Conservation (phyloP, 2,329 filamentous ascomycete species). For the Aspergillus clavatus region DNA sequence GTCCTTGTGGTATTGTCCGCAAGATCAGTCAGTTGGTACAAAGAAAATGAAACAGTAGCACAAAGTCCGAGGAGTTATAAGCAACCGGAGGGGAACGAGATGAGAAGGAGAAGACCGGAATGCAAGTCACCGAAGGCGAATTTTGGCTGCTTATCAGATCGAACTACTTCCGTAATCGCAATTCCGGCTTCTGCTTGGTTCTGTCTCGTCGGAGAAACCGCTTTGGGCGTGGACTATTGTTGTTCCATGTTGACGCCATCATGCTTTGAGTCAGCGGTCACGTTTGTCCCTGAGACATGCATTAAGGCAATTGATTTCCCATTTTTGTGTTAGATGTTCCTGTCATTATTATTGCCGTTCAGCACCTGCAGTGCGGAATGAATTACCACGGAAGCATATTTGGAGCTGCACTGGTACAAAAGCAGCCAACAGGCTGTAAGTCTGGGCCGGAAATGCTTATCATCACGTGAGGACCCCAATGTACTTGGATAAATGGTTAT, state of each 20-base stretch:
- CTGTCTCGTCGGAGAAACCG: constrained; percentile 1
- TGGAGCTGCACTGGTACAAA: too few relatives aligned
- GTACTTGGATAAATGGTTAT: constrained; percentile 7
- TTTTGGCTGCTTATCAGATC: constrained; percentile 32
- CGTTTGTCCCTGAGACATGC: not conserved
- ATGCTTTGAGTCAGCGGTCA: not conserved
- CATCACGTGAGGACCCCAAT: constrained; percentile 9
- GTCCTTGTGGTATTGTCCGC: too few relatives aligned
- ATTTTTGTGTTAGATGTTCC: too few relatives aligned
- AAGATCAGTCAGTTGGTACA: not conserved
- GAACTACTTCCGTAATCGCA: constrained; percentile 2
- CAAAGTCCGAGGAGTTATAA: constrained; percentile 1
- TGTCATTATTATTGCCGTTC: too few relatives aligned
- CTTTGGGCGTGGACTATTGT: not conserved
- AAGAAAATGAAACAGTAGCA: constrained; percentile 2
- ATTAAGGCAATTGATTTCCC: not conserved
- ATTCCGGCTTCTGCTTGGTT: not conserved
- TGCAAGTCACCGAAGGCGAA: constrained; percentile 18
- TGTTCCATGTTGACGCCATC: not conserved
- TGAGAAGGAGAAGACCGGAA: constrained; percentile 10
- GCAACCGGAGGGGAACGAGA: constrained; percentile 6
- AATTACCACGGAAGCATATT: too few relatives aligned
- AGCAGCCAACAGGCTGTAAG: too few relatives aligned
- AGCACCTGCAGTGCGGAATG: too few relatives aligned
- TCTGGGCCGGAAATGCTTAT: too few relatives aligned